Percentiles rank a stretch among this genome's conserved stretches.
Conservation (phyloP, 2,329 filamentous ascomycete species). For the Alternaria sp. region DNA sequence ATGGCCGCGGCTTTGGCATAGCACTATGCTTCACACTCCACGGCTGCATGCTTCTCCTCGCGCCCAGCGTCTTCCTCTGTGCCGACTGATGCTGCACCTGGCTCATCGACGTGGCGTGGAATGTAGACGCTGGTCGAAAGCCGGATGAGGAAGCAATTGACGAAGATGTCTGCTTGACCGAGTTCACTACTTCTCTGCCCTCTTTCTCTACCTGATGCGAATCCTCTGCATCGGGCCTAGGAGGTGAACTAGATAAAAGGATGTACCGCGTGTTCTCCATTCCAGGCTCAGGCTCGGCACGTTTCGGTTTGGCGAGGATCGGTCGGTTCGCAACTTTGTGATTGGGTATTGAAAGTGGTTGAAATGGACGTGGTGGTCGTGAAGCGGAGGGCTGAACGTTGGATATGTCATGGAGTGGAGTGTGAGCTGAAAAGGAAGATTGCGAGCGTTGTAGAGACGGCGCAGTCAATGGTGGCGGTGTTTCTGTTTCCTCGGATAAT, state of each 20-base stretch:
- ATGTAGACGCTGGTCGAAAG: conserved; percentile 52
- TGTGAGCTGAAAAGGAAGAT: conserved; percentile 25
- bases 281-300: conserved; percentile 30
- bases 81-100: conserved; percentile 37
- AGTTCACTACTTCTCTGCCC: conserved; percentile 15
- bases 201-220: conserved; percentile 15
- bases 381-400: conserved; percentile 34
- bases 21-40: conserved; percentile 56
- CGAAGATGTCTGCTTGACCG: conserved; percentile 18
- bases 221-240: conserved; percentile 39
- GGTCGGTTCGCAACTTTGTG: conserved; percentile 48
- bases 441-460: conserved; percentile 34
- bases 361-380: conserved; percentile 29
- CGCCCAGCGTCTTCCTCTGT: conserved; percentile 60
- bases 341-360: conserved; percentile 37
- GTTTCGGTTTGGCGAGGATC: conserved; percentile 44
- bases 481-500: conserved; percentile 24
- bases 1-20: conserved; percentile 42
- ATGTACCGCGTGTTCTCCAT: conserved; percentile 57
- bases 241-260: conserved; percentile 56
- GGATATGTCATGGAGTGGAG: conserved; percentile 46
- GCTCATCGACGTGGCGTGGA: conserved; percentile 56
- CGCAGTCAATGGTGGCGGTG: conserved; percentile 4
- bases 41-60: conserved; percentile 60
- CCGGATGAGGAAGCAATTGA: conserved; percentile 15